Conservation (phyloP, 2,329 filamentous ascomycete species). For the Pestalotiopsis sp. region DNA sequence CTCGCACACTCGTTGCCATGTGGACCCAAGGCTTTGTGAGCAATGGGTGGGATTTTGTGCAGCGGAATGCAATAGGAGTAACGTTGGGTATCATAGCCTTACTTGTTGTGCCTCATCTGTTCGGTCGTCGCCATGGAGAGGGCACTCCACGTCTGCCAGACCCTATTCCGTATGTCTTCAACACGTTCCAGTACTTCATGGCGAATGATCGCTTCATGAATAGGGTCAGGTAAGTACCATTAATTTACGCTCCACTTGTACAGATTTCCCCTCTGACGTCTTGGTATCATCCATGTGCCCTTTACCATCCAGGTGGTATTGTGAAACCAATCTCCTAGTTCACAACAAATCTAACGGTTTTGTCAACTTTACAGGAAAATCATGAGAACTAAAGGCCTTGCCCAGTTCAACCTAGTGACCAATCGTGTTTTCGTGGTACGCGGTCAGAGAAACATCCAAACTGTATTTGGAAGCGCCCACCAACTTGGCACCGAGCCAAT, state of each 20-base stretch:
- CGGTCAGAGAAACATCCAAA: background rate
- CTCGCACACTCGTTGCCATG: background rate
- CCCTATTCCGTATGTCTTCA: slow-evolving; percentile 5
- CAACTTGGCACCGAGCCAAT: background rate
- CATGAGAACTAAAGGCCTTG: background rate
- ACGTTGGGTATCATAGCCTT: background rate
- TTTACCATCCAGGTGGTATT: background rate
- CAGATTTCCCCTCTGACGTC: background rate
- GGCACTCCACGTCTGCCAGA: background rate
- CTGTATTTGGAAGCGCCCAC: slow-evolving; percentile 3
- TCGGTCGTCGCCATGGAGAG: background rate
- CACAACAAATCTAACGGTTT: background rate
- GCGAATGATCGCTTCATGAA: background rate
- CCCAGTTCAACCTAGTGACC: background rate
- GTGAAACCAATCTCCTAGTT: background rate
- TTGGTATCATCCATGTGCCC: background rate
- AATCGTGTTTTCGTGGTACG: slow-evolving; percentile 2
- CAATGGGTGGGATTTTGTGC: slow-evolving; percentile 2
- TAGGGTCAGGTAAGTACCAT: background rate
- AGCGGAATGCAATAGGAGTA: background rate
- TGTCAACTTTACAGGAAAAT: background rate
- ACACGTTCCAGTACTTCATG: slow-evolving; percentile 3
- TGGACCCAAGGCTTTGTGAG: background rate
- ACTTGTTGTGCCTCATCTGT: background rate
- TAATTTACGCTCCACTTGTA: background rate